phyloP scores from a whole-genome alignment of 164 flowering plant genomes.

The Protea cynaroides region DNA sequence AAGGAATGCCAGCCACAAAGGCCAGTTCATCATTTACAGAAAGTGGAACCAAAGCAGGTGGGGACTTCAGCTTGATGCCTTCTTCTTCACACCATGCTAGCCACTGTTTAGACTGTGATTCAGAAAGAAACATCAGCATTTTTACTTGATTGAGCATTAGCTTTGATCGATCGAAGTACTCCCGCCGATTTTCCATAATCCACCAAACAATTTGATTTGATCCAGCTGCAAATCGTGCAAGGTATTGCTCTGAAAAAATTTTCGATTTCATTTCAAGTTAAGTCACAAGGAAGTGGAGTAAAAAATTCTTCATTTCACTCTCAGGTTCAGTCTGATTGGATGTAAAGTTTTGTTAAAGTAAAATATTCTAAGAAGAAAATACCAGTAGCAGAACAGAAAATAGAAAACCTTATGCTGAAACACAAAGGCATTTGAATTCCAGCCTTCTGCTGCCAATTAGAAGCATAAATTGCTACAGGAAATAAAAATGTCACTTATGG shows the following conservation, averaged over 20 bases:
- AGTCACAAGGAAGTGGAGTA: neutral
- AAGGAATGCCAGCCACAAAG: conserved; percentile 81
- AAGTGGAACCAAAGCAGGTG: conserved; percentile 64
- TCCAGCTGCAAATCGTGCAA: conserved; percentile 57
- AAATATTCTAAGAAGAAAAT: too few relatives aligned
- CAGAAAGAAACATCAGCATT: conserved; percentile 74
- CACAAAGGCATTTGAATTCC: neutral
- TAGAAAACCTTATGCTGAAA: neutral
- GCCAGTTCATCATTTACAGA: conserved; percentile 96
- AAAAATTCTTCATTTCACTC: neutral
- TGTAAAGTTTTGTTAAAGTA: too few relatives aligned
- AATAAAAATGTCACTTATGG: neutral
- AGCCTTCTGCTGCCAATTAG: neutral
- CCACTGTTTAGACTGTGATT: conserved; percentile 87
- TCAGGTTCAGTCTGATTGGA: too few relatives aligned
- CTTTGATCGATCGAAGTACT: conserved; percentile 84
- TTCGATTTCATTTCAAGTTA: conserved; percentile 1
- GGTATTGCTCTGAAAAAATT: conserved; percentile 69
- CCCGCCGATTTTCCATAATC: conserved; percentile 96
- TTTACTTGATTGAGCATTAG: conserved; percentile 65
- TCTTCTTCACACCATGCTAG: conserved; percentile 89
- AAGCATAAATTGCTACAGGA: neutral
- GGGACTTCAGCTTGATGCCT: conserved; percentile 55
- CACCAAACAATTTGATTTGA: conserved; percentile 91
- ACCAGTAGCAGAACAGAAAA: too few relatives aligned